Percentiles rank a stretch among this genome's conserved stretches.
These are phyloP conservation scores for Phoenix roebelenii DNA, from an alignment of 176 grass and related monocot species.

Conservation along the genomic window DNA sequence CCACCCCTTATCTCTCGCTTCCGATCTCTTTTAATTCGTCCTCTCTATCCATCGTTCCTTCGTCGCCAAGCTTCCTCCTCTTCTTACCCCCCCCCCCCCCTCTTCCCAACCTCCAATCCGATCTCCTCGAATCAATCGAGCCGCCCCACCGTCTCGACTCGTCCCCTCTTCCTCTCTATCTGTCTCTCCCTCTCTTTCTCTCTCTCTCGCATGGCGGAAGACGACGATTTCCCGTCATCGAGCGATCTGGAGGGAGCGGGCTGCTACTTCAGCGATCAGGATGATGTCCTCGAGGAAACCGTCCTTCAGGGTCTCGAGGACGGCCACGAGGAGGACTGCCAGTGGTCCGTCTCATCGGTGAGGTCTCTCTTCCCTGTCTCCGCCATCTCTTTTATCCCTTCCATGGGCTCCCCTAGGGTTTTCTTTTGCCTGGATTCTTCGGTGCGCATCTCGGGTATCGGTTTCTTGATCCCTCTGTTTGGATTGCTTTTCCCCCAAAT, in stretches of 20 bases:
- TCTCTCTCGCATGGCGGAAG: constrained; percentile 23
- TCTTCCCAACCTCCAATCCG: no score
- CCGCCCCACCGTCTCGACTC: background rate
- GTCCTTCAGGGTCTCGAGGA: constrained; percentile 68
- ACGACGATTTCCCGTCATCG: constrained; percentile 28
- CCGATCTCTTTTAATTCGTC: no score
- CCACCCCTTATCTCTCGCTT: no score
- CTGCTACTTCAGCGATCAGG: constrained; percentile 82
- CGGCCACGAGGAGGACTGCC: constrained; percentile 57
- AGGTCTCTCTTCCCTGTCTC: constrained; percentile 4
- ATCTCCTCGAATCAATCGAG: no score
- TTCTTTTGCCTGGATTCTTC: no score
- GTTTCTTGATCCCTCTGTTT: no score
- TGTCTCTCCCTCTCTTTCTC: background rate
- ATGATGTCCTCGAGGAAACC: constrained; percentile 66
- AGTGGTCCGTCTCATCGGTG: constrained; percentile 65
- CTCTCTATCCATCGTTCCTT: no score
- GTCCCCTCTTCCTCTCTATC: background rate
- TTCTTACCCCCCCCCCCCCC: no score
- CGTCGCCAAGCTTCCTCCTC: no score
- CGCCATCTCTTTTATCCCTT: background rate
- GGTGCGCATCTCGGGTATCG: no score
- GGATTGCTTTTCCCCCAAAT: no score
- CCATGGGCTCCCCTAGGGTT: no score
- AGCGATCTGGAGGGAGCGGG: constrained; percentile 50